Evolutionary conservation across 176 grass and related monocot genomes (phyloP), one percentile per base, ranked within the genome.

Genomic region (Urochloa ruziziensis): DNA sequence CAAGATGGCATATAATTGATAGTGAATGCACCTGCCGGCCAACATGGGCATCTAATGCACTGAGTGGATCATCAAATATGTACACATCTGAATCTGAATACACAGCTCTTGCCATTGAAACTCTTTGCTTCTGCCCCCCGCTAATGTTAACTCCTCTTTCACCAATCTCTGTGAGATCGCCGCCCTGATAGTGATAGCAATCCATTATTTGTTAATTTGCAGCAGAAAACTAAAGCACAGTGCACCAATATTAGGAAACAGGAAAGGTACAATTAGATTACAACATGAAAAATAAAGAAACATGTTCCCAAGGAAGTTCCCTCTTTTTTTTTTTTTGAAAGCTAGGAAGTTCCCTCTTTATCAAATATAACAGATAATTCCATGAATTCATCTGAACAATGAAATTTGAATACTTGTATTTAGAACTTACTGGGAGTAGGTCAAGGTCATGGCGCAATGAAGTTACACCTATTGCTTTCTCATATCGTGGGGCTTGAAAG

Each of bases 141-240:
- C 96, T 99, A 68, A 99, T 99, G 86, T 96, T 99, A 68, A 99
- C 96, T 90, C 96, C 96, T 88, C 96, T 96, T 94, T 99, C 96
- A 43, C 96, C 96, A 87, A 99, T 99, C 74, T 99, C 96, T 71
- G 96, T 99, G 40, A 99, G 89, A 90, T 99, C 93, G 30, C 93
- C 93, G 24, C 96, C 96, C 96, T 99, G 78, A 56, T 5, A 88
- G 78, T 99, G 78, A 56, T 5, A 88, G 78, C n/a, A 30, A 88
- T 79, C 21, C 59, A 82, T 34, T 82, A 43, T 35, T 59, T 19
- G 35, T 78, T 36, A 80, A 29, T 56, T 42, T 57, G 29, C 33
- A 72, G 24, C 70, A 58, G 21, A 73, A 62, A 63, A 85, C 21
- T 37, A 78, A 77, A 78, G 32, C 14, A 44, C 3, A 48, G 10